Percentiles rank a stretch among this genome's conserved stretches.
Evolutionary conservation across 176 grass and related monocot species (phyloP).

Genomic region (Rhynchospora pubera): DNA sequence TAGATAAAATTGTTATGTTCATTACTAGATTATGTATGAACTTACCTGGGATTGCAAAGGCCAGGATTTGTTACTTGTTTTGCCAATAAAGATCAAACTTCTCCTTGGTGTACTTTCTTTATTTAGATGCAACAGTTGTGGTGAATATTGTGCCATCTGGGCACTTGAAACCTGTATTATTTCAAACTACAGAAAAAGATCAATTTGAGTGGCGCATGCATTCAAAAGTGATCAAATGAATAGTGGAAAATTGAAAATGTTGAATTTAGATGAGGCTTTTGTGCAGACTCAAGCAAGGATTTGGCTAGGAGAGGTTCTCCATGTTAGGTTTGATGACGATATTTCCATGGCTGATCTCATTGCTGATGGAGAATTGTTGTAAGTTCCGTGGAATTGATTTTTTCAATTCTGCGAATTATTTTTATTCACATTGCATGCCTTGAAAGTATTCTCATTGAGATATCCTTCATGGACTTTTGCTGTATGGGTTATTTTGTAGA

Average conservation of each 20-base stretch:
- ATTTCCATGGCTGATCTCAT: slow-evolving; percentile 65
- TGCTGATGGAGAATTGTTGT: slow-evolving; percentile 81
- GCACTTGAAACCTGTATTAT: neutral
- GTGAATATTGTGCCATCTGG: neutral
- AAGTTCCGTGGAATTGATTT: slow-evolving; percentile 31
- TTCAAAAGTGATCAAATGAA: neutral
- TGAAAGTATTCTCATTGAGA: neutral
- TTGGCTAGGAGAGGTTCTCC: slow-evolving; percentile 89
- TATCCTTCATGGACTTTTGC: neutral
- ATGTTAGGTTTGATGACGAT: slow-evolving; percentile 64
- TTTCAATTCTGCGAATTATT: neutral
- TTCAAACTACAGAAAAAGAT: neutral
- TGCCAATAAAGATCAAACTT: neutral
- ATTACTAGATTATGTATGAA: neutral
- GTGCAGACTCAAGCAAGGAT: slow-evolving; percentile 71
- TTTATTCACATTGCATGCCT: slow-evolving; percentile 6
- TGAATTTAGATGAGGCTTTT: neutral
- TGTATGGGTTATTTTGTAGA: neutral
- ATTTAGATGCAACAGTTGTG: neutral
- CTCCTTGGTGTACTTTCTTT: neutral
- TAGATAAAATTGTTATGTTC: neutral
- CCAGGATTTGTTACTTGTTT: neutral
- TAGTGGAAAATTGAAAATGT: neutral
- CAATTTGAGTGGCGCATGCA: neutral
- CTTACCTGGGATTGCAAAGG: neutral